Evolutionary conservation across 1,284 basidiomycete genomes (phyloP).

Genomic region (Ustilago sp.): DNA sequence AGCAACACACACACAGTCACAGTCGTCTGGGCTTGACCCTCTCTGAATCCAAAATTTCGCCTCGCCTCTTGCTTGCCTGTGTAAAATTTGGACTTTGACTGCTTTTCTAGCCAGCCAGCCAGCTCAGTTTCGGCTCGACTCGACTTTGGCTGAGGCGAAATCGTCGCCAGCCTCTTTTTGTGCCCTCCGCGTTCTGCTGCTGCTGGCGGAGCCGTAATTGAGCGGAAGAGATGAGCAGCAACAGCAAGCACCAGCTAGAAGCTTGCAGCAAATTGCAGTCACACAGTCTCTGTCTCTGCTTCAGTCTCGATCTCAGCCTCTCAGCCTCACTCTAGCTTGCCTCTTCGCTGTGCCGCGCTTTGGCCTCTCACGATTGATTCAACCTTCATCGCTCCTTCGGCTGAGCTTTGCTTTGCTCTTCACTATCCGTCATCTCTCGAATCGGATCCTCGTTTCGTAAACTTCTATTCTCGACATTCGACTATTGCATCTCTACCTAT

Average conservation of each 20-base stretch:
- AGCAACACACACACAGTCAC: background rate
- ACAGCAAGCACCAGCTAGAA: background rate
- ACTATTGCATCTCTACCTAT: background rate
- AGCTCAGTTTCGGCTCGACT: no score
- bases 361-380: background rate
- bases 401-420: background rate
- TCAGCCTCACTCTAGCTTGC: background rate
- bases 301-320: conserved; percentile 7
- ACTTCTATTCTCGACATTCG: conserved; percentile 2
- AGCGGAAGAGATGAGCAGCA: background rate
- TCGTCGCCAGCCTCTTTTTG: background rate
- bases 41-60: background rate
- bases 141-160: conserved; percentile 1
- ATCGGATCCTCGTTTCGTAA: background rate
- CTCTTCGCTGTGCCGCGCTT: conserved; percentile 2
- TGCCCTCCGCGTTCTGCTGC: background rate
- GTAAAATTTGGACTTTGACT: background rate
- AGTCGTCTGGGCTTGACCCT: no score
- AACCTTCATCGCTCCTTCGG: conserved; percentile 1
- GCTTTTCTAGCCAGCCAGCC: background rate
- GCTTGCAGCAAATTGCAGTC: conserved; percentile 10
- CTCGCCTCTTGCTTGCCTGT: background rate
- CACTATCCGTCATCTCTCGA: background rate
- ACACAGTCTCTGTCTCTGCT: background rate
- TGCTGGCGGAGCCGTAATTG: background rate